Evolutionary conservation across 768 basidiomycete genomes (phyloP).

Genomic region (Infundibulicybe gibba): DNA sequence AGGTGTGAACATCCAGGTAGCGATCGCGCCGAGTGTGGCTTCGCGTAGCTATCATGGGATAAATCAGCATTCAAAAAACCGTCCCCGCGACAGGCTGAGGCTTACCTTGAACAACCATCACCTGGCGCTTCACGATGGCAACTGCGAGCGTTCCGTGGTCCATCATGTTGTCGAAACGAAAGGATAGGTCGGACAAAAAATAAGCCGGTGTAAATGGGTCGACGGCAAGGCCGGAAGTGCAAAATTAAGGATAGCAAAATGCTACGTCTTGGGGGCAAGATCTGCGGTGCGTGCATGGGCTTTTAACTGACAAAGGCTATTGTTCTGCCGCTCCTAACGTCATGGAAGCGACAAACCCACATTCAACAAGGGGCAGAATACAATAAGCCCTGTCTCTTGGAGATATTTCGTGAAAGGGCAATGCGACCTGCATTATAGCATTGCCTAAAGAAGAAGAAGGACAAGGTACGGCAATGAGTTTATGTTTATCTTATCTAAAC

Average conservation of each 20-base stretch:
- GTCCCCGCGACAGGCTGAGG: neutral
- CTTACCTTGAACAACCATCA: conserved; percentile 67
- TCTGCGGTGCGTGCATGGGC: no score
- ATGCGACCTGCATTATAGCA: no score
- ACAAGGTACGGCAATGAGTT: no score
- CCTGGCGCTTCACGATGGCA: conserved; percentile 64
- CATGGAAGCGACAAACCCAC: no score
- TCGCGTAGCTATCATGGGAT: conserved; percentile 45
- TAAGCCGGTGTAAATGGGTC: neutral
- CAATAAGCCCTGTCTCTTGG: no score
- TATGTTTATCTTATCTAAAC: no score
- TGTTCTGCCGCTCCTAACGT: no score
- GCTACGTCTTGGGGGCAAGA: no score
- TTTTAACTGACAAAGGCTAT: no score
- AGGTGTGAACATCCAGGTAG: conserved; percentile 66
- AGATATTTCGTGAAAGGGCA: no score
- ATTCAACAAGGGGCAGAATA: no score
- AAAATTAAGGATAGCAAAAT: neutral
- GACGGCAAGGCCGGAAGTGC: neutral
- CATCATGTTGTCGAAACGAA: conserved; percentile 27
- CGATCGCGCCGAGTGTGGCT: conserved; percentile 52
- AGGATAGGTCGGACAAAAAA: neutral
- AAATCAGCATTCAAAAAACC: neutral
- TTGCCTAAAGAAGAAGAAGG: no score
- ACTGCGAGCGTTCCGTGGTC: conserved; percentile 61